Evolutionary conservation across 108 stramenopile species (phyloP).

Genomic region (Cafeteria roenbergensis): DNA sequence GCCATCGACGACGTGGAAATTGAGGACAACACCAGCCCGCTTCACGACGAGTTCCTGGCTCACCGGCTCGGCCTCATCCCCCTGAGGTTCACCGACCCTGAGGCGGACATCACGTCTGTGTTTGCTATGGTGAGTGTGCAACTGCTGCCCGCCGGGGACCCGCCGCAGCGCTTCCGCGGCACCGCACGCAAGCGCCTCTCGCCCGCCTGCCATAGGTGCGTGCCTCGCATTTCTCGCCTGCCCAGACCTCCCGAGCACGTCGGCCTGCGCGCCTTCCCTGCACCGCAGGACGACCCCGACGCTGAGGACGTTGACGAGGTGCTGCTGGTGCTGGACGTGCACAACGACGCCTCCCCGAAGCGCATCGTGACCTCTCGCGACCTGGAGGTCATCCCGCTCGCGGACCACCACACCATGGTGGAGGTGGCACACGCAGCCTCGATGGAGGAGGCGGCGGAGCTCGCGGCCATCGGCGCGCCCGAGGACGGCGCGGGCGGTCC

Average conservation of each 20-base stretch:
- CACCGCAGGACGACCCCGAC: too few relatives aligned
- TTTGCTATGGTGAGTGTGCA: conserved; percentile 6
- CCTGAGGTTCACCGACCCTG: conserved; percentile 39
- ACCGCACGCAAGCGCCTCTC: conserved; percentile 63
- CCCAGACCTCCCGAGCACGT: too few relatives aligned
- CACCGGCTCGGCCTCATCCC: conserved; percentile 89
- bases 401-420: too few relatives aligned
- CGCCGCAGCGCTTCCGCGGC: conserved; percentile 66
- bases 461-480: conserved; percentile 2
- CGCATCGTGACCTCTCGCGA: conserved; percentile 5
- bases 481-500: conserved; percentile 45
- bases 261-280: too few relatives aligned
- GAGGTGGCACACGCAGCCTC: too few relatives aligned
- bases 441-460: neutral
- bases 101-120: neutral
- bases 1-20: conserved; percentile 89
- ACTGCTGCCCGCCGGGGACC: too few relatives aligned
- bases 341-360: conserved; percentile 1
- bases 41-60: conserved; percentile 91
- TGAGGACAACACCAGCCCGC: conserved; percentile 70
- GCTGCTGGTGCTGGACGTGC: neutral
- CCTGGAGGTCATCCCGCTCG: too few relatives aligned
- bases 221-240: too few relatives aligned
- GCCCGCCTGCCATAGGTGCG: conserved; percentile 70
- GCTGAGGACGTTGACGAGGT: too few relatives aligned